Evolutionary conservation across 225 moss, liverwort and hornwort species (phyloP).

Genomic region (Asterella californica): DNA sequence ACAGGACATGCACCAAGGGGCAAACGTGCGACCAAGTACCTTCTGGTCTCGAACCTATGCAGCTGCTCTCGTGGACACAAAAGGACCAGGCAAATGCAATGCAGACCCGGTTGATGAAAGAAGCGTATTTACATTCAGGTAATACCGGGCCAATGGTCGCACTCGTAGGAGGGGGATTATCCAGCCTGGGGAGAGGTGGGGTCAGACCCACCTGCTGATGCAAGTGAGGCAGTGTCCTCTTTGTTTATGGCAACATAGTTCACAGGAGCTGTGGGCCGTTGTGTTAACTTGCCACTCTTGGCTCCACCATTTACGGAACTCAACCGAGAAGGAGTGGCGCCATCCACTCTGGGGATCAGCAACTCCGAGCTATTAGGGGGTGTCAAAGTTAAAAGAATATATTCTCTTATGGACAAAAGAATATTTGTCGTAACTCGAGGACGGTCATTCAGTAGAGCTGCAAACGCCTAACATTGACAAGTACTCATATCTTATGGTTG

Average conservation of each 20-base stretch:
- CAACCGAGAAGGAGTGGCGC: conserved; percentile 46
- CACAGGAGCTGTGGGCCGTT: conserved; percentile 62
- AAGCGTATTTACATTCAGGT: conserved; percentile 38
- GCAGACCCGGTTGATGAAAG: conserved; percentile 16
- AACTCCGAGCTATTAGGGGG: conserved; percentile 54
- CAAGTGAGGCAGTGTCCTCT: conserved; percentile 67
- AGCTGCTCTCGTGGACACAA: background rate
- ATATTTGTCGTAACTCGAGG: no score
- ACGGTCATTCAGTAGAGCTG: no score
- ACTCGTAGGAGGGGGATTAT: conserved; percentile 39
- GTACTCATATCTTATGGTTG: no score
- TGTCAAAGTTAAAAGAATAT: no score
- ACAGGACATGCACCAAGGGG: background rate
- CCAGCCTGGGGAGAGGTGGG: conserved; percentile 58
- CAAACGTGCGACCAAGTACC: background rate
- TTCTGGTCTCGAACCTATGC: background rate
- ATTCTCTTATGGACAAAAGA: no score
- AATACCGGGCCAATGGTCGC: conserved; percentile 50
- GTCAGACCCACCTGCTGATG: conserved; percentile 77
- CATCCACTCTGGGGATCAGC: conserved; percentile 52
- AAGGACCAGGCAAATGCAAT: conserved; percentile 19
- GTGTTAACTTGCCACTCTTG: conserved; percentile 43
- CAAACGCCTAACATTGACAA: no score
- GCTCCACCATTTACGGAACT: conserved; percentile 32
- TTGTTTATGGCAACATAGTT: conserved; percentile 74